Evolutionary conservation across 1,284 basidiomycete genomes (phyloP).

Genomic region (Irpex sp.): DNA sequence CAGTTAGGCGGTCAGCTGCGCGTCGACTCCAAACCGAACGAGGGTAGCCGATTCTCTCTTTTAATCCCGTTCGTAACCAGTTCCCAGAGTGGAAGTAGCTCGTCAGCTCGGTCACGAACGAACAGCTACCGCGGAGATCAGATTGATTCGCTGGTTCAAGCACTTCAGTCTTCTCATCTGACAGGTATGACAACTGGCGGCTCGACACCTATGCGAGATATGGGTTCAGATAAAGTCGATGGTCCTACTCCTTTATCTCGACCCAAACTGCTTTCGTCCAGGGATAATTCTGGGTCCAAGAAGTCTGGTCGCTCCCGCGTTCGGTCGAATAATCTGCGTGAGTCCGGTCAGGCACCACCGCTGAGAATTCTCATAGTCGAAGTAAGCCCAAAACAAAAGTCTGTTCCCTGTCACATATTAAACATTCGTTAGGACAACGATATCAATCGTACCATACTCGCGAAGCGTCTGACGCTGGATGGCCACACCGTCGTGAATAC

Average conservation of each 20-base stretch:
- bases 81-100: slow-evolving; percentile 18
- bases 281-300: neutral
- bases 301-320: slow-evolving; percentile 3
- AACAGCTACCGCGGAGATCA: slow-evolving; percentile 32
- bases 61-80: slow-evolving; percentile 56
- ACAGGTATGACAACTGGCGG: neutral
- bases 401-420: neutral
- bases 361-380: slow-evolving; percentile 73
- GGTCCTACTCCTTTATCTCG: neutral
- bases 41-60: slow-evolving; percentile 76
- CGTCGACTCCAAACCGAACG: slow-evolving; percentile 67
- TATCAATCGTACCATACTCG: slow-evolving; percentile 74
- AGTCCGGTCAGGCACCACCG: slow-evolving; percentile 19
- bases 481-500: slow-evolving; percentile 68
- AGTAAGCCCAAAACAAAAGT: slow-evolving; percentile 31
- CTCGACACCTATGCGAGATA: neutral
- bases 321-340: neutral
- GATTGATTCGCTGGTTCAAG: slow-evolving; percentile 68
- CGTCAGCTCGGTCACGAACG: slow-evolving; percentile 15
- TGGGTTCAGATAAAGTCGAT: neutral
- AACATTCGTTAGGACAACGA: slow-evolving; percentile 58
- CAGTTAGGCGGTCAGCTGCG: slow-evolving; percentile 79
- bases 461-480: slow-evolving; percentile 65
- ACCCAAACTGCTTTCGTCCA: neutral
- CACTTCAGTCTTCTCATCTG: slow-evolving; percentile 34